Conservation (phyloP, 2,329 filamentous ascomycete genomes). For the Stagonosporopsis tanaceti region DNA sequence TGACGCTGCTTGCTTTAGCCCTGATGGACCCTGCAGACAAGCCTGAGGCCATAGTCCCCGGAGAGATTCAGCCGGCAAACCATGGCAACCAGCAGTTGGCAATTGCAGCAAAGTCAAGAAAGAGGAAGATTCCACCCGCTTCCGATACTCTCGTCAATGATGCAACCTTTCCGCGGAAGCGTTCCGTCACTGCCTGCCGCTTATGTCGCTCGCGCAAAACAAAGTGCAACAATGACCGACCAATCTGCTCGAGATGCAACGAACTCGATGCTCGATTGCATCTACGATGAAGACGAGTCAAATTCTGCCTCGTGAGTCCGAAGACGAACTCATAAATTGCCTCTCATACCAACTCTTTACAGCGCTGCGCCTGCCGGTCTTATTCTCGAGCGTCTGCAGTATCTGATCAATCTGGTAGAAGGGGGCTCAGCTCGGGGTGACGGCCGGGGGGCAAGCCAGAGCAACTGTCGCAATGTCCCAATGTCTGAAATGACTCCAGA, state of each 20-base stretch:
- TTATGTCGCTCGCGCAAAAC: slow-evolving; percentile 20
- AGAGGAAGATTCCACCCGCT: background rate
- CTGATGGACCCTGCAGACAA: background rate
- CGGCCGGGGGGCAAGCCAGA: background rate
- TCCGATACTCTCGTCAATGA: background rate
- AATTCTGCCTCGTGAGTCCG: background rate
- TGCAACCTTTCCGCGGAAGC: slow-evolving; percentile 10
- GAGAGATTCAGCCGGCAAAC: too few relatives aligned
- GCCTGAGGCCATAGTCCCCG: background rate
- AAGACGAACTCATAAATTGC: background rate
- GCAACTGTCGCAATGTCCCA: background rate
- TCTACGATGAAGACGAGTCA: slow-evolving; percentile 14
- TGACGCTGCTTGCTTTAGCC: background rate
- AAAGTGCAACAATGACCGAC: slow-evolving; percentile 27
- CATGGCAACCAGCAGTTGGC: background rate
- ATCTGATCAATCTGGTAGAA: slow-evolving; percentile 17
- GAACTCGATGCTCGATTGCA: slow-evolving; percentile 23
- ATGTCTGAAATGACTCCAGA: background rate
- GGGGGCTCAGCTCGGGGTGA: background rate
- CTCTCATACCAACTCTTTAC: background rate
- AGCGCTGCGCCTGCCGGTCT: slow-evolving; percentile 3
- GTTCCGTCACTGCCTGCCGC: slow-evolving; percentile 17
- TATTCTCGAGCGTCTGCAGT: slow-evolving; percentile 17
- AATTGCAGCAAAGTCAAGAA: background rate
- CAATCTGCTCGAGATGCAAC: slow-evolving; percentile 21